Base-by-base conservation (phyloP, 139 green algal species). In the Asterochloris erici region DNA sequence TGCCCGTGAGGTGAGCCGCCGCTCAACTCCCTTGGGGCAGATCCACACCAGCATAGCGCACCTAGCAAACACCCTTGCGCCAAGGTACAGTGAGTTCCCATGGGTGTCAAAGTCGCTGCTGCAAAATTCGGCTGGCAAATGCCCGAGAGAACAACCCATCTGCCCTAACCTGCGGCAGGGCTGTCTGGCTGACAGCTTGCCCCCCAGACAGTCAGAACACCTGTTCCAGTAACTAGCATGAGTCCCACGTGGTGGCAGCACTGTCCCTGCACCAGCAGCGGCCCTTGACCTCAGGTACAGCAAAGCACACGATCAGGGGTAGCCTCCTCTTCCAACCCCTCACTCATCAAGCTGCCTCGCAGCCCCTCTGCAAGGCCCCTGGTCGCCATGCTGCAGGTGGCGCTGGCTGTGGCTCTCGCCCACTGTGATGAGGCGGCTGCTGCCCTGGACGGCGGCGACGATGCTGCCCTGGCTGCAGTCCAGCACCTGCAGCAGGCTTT, bases 401-500 rank as follows among this genome's bases (percentile, higher is more conserved):
- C 77, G 9, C 27, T 81, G 27, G 77, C 77, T 16, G n/a, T 81
- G 27, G 77, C 77, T 21, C 63, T 74, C 1, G 77, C 28, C 14
- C 63, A 73, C 15, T 81, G 77, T 17, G 77, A 81, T 64, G 47
- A n/a, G 24, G 77, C 77, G 21, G 77, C 77, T 21, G 69, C 74
- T 28, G 24, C 14, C 26, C 26, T 81, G 63, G 77, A 81, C n/a
- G 15, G 63, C 14, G 29, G 73, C 27, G 23, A n/a, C 15, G 13
- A 17, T 9, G 77, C 61, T 17, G 60, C 15, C 63, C 16, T 73
- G 17, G 26, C 27, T 62, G 77, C 77, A 19, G 26, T 21, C 24
- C 62, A 81, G 62, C n/a, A 74, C 29, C 62, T 81, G 77, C 38
- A 63, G 13, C 15, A n/a, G 16, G 77, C 77, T 10, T 16, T 81